phyloP scores from a whole-genome alignment of 371 early-diverging fungal genomes.

The Cokeromyces recurvatus region DNA sequence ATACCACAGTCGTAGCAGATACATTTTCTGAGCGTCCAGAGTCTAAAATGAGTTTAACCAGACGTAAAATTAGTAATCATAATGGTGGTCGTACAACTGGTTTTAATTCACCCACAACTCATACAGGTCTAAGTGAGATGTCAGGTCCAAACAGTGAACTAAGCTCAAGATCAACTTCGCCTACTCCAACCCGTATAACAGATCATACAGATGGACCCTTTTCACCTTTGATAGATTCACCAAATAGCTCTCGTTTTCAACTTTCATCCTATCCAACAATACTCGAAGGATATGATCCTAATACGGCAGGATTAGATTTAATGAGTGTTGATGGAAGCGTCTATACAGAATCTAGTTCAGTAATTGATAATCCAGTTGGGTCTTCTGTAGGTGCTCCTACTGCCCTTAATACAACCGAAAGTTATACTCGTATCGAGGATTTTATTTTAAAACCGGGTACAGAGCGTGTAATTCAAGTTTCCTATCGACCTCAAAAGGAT shows the following conservation, averaged over 20 bases:
- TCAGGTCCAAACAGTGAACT: constrained; percentile 51
- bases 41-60: no score
- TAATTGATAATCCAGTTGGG: background rate
- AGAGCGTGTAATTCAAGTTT: constrained; percentile 79
- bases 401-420: constrained; percentile 14
- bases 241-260: background rate
- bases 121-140: constrained; percentile 41
- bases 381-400: background rate
- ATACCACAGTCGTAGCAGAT: no score
- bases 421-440: constrained; percentile 79
- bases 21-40: no score
- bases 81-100: constrained; percentile 4
- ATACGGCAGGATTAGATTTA: background rate
- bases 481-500: constrained; percentile 72
- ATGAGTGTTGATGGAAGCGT: constrained; percentile 5
- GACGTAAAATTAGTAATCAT: no score
- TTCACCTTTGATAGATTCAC: constrained; percentile 4
- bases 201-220: constrained; percentile 1
- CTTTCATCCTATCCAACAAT: background rate
- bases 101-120: constrained; percentile 18
- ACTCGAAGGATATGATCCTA: no score
- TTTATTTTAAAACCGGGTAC: constrained; percentile 80
- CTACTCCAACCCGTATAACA: constrained; percentile 20
- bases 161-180: constrained; percentile 53
- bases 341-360: constrained; percentile 11